These are phyloP conservation scores for Bolboschoenoplectus hybrid DNA, from an alignment of 202 grass and related monocot species.

Conservation along the genomic window DNA sequence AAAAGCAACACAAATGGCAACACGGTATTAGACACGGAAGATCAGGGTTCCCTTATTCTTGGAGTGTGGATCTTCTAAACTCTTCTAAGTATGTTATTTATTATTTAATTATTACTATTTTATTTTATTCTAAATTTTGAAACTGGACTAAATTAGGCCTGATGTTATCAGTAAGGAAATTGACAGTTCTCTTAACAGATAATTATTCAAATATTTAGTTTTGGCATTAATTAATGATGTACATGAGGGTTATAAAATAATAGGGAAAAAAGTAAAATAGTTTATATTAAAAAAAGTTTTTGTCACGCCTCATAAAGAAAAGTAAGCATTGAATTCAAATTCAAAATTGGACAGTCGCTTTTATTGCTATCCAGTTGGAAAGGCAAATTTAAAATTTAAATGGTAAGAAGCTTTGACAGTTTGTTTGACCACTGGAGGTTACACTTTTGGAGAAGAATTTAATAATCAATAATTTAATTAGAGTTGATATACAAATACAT, in stretches of 20 bases:
- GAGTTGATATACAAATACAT: too few species aligned
- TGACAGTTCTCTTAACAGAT: background rate
- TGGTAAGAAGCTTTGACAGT: background rate
- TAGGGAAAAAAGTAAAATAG: background rate
- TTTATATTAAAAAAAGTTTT: background rate
- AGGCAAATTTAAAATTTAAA: background rate
- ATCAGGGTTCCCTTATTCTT: conserved; percentile 3
- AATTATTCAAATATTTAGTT: background rate
- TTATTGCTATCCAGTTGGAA: background rate
- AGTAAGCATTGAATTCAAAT: background rate
- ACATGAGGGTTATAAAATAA: background rate
- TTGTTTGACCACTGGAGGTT: conserved; percentile 16
- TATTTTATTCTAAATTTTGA: background rate
- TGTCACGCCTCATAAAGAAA: background rate
- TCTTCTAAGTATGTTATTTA: background rate
- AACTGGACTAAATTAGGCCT: background rate
- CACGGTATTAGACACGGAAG: background rate
- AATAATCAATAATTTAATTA: background rate
- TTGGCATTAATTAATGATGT: background rate
- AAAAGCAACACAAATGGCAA: background rate
- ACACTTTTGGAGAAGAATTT: background rate
- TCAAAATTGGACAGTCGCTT: conserved; percentile 1
- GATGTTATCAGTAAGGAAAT: background rate
- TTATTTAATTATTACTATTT: background rate
- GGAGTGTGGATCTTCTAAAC: conserved; percentile 21